A percentile compares a stretch with the other conserved stretches of the same genome.
phyloP scores from a whole-genome alignment of 202 grass and related monocot genomes.

The Bolboschoenoplectus hybrid region DNA sequence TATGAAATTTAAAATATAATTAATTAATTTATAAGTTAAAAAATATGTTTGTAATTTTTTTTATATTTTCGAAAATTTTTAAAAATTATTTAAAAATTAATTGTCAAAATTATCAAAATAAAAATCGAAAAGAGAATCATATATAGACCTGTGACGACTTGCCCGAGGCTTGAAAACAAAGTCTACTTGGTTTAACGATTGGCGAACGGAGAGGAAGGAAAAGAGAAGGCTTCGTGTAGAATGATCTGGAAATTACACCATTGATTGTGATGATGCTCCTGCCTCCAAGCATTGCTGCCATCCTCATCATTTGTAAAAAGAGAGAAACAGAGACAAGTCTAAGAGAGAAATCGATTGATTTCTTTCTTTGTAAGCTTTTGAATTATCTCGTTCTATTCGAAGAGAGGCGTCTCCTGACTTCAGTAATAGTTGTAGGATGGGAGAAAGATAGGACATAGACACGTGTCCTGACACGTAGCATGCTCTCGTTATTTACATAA shows the following conservation, averaged over 20 bases:
- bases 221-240: slow-evolving; percentile 26
- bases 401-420: not conserved
- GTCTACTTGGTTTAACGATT: slow-evolving; percentile 43
- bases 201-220: slow-evolving; percentile 38
- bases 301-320: slow-evolving; percentile 35
- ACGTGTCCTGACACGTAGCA: slow-evolving; percentile 38
- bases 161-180: slow-evolving; percentile 55
- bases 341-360: not conserved
- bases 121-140: not conserved
- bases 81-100: too few species aligned
- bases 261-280: slow-evolving; percentile 27
- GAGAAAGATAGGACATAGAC: not conserved
- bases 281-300: slow-evolving; percentile 32
- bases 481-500: not conserved
- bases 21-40: too few species aligned
- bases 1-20: too few species aligned
- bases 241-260: slow-evolving; percentile 24
- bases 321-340: not conserved
- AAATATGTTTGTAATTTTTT: too few species aligned
- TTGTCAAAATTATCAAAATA: too few species aligned
- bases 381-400: slow-evolving; percentile 10
- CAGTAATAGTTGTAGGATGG: not conserved
- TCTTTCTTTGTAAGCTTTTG: not conserved
- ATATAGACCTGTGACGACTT: slow-evolving; percentile 58
- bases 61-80: too few species aligned